These are phyloP conservation scores for Anisodus acutangulus DNA, from an alignment of 257 asterid genomes.

Conservation along the genomic window DNA sequence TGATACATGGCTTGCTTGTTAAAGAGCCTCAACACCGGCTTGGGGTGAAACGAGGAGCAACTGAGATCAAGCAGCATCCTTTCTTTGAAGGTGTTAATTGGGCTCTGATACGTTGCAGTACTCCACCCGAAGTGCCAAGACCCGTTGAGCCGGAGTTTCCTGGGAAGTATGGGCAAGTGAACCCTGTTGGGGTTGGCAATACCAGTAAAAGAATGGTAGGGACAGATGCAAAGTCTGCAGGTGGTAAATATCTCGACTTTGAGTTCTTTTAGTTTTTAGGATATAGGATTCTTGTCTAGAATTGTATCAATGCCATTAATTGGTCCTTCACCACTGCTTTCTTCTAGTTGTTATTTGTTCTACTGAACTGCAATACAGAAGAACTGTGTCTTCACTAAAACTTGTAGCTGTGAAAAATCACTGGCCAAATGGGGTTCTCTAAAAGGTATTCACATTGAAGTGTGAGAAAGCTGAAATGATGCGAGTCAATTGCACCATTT, in stretches of 20 bases:
- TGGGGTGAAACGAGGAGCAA: conserved; percentile 76
- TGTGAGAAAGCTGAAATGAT: conserved; percentile 3
- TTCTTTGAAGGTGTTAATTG: conserved; percentile 83
- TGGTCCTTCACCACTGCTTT: conserved; percentile 28
- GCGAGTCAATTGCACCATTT: neutral
- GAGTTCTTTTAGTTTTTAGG: conserved; percentile 71
- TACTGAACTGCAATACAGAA: conserved; percentile 24
- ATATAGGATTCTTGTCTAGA: conserved; percentile 30
- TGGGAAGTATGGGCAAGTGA: conserved; percentile 50
- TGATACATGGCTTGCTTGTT: conserved; percentile 69
- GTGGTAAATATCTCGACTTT: conserved; percentile 83
- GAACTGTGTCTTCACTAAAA: neutral
- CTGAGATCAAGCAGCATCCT: conserved; percentile 85
- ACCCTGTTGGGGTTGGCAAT: conserved; percentile 43
- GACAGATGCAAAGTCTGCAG: conserved; percentile 53
- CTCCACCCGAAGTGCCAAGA: conserved; percentile 82
- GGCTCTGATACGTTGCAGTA: conserved; percentile 84
- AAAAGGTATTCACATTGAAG: too few species aligned
- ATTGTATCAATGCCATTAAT: conserved; percentile 36
- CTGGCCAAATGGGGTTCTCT: neutral
- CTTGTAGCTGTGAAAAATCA: neutral
- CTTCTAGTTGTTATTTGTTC: conserved; percentile 23
- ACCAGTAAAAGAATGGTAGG: conserved; percentile 54
- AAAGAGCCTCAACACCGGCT: conserved; percentile 79
- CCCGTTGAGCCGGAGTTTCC: conserved; percentile 54